These are phyloP conservation scores for Phytopythium delawarense DNA, from an alignment of 352 stramenopile genomes.

Conservation along the genomic window DNA sequence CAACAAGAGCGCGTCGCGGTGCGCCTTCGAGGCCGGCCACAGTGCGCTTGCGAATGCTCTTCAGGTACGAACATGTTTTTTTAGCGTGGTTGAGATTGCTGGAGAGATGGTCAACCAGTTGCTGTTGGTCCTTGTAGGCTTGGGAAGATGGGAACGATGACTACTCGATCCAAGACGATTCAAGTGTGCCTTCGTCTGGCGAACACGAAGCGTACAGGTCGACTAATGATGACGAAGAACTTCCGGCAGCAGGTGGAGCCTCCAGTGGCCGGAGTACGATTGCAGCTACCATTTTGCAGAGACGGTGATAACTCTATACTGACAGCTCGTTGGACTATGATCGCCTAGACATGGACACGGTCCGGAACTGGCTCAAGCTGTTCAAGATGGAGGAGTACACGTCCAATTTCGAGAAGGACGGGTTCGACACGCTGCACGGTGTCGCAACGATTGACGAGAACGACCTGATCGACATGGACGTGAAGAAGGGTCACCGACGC, in stretches of 20 bases:
- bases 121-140: conserved; percentile 18
- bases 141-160: conserved; percentile 90
- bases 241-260: conserved; percentile 11
- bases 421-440: conserved; percentile 81
- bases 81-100: not conserved
- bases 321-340: conserved; percentile 1
- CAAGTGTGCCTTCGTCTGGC: conserved; percentile 11
- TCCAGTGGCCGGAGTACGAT: conserved; percentile 48
- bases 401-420: conserved; percentile 85
- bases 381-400: conserved; percentile 89
- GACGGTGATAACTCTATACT: not conserved
- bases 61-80: conserved; percentile 22
- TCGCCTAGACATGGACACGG: conserved; percentile 66
- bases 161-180: conserved; percentile 72
- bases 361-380: conserved; percentile 81
- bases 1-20: conserved; percentile 84
- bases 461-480: conserved; percentile 84
- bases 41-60: conserved; percentile 72
- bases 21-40: conserved; percentile 83
- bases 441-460: conserved; percentile 86
- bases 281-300: not conserved
- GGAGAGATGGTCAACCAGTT: not conserved
- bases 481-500: conserved; percentile 86
- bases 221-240: conserved; percentile 41
- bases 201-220: conserved; percentile 14